phyloP scores from a whole-genome alignment of 2,329 filamentous ascomycete species.

The Ceratocystis papillata region DNA sequence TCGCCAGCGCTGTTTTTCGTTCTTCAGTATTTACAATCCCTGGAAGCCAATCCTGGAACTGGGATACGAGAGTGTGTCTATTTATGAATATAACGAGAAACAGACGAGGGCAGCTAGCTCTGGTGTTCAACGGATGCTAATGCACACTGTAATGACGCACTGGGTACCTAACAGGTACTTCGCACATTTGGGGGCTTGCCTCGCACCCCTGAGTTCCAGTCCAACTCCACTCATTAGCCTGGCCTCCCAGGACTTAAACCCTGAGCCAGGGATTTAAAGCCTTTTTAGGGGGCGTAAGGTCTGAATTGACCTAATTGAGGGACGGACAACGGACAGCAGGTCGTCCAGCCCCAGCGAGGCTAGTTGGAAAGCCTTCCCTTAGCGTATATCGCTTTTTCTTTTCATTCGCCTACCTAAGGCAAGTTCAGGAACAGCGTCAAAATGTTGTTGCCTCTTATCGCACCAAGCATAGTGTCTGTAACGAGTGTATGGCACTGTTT shows the following conservation, averaged over 20 bases:
- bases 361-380: background rate
- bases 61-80: too few relatives aligned
- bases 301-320: background rate
- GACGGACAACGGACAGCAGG: background rate
- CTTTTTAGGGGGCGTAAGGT: slow-evolving; percentile 4
- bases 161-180: background rate
- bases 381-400: background rate
- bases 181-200: background rate
- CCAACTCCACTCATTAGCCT: background rate
- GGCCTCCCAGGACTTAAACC: background rate
- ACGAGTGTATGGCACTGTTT: background rate
- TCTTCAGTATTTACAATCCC: too few relatives aligned
- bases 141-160: background rate
- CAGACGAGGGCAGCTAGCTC: too few relatives aligned
- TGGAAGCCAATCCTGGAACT: too few relatives aligned
- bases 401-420: background rate
- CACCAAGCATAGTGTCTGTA: background rate
- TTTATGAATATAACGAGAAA: too few relatives aligned
- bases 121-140: too few relatives aligned
- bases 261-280: slow-evolving; percentile 2
- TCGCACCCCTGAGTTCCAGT: slow-evolving; percentile 8
- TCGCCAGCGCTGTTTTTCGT: too few relatives aligned
- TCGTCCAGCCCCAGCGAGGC: too few relatives aligned
- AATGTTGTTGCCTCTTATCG: background rate
- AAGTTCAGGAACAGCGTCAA: background rate